Evolutionary conservation across 169 alveolate species (phyloP), one percentile per base, ranked within the genome.

Genomic region (Cryptosporidium parvum): DNA sequence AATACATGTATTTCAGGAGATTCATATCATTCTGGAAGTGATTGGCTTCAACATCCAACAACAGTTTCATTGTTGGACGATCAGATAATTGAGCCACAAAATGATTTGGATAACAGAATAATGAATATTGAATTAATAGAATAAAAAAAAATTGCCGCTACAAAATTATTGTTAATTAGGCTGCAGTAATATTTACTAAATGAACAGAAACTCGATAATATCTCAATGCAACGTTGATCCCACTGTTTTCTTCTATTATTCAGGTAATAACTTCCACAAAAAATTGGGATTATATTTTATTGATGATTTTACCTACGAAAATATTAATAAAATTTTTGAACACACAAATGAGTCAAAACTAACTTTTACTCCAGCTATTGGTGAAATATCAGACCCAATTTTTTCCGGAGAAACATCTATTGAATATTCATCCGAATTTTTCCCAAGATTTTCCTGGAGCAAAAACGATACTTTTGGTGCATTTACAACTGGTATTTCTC

Each of bases 1-100:
- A 65, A 21, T 51, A 21, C 56, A 33, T 80, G 89, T 42, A 67
- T 80, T 39, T 65, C 89, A 62, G 59, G 42, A 16, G 68, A 80
- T 42, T 61, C 75, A 23, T 80, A 62, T 62, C 67, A 80, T 58
- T 62, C 73, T 6, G 80, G 70, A 62, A 48, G 68, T 23, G 75
- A 45, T 29, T 80, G 89, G 89, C 39, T 80, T 6, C 89, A 80
- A 80, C 87, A 80, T 35, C 89, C 89, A 37, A 80, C 89, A 62
- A 80, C 89, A 8, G 89, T 80, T 4, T 58, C 89, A 26, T 31
- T 80, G 16, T 45, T 80, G 42, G 89, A 80, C 3, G 89, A 80
- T 42, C 89, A 62, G 44, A 42, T 80, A 8, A 65, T 59, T 39
- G 67, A 65, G 23, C 37, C 73, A 23, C 89, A 80, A 44, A 80